These are phyloP conservation scores for Bacidia gigantensis DNA, from an alignment of 495 filamentous ascomycete genomes.

Conservation along the genomic window DNA sequence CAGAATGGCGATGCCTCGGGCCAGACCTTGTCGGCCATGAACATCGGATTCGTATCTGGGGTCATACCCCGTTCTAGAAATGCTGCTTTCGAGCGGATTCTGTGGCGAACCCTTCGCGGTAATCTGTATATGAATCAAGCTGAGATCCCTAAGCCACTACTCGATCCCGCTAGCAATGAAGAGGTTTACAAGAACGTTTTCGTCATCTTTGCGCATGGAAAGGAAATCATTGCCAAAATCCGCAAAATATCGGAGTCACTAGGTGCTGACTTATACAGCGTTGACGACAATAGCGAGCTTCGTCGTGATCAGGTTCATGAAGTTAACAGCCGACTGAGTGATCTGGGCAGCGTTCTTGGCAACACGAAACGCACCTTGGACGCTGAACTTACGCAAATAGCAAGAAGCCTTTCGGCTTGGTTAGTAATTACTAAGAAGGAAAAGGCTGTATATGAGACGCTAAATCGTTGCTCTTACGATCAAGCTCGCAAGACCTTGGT, in stretches of 20 bases:
- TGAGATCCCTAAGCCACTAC: slow-evolving; percentile 87
- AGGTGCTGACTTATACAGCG: slow-evolving; percentile 85
- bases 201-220: slow-evolving; percentile 97
- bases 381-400: slow-evolving; percentile 84
- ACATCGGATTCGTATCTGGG: slow-evolving; percentile 98
- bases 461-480: slow-evolving; percentile 95
- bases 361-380: slow-evolving; percentile 96
- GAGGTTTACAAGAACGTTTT: slow-evolving; percentile 93
- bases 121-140: slow-evolving; percentile 99
- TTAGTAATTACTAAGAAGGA: slow-evolving; percentile 96
- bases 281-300: slow-evolving; percentile 92
- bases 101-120: slow-evolving; percentile 91
- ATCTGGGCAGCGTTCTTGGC: slow-evolving; percentile 77
- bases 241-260: slow-evolving; percentile 96
- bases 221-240: slow-evolving; percentile 96
- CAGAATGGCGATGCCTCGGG: slow-evolving; percentile 58
- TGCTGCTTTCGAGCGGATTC: slow-evolving; percentile 86
- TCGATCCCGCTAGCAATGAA: slow-evolving; percentile 86
- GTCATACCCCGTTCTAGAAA: slow-evolving; percentile 90
- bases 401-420: slow-evolving; percentile 80
- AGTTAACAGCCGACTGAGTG: slow-evolving; percentile 80
- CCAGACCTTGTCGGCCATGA: slow-evolving; percentile 85
- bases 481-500: slow-evolving; percentile 90
- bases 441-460: slow-evolving; percentile 92
- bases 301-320: slow-evolving; percentile 91